Conservation (phyloP, 2,329 filamentous ascomycete species). For the Capronia epimyces region DNA sequence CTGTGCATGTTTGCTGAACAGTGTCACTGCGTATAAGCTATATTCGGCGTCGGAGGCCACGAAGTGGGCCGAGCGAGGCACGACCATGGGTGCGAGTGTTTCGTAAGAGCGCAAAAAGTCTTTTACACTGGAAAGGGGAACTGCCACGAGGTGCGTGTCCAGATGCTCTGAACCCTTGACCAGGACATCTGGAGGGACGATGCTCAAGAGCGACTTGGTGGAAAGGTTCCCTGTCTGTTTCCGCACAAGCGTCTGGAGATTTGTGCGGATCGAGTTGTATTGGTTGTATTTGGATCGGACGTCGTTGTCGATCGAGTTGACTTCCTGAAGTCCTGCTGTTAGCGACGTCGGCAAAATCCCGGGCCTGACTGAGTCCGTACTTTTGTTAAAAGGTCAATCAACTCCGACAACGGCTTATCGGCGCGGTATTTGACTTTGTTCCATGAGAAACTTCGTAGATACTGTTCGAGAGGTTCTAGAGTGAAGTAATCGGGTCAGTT, state of each 20-base stretch:
- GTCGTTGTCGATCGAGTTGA: conserved; percentile 88
- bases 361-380: conserved; percentile 40
- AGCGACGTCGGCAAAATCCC: not conserved
- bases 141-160: conserved; percentile 87
- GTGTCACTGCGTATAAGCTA: conserved; percentile 77
- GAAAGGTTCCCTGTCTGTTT: conserved; percentile 91
- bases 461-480: conserved; percentile 89
- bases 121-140: conserved; percentile 72
- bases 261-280: conserved; percentile 87
- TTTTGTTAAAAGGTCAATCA: conserved; percentile 85
- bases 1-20: conserved; percentile 82
- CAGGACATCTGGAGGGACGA: conserved; percentile 74
- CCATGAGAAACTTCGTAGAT: conserved; percentile 84
- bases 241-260: conserved; percentile 71
- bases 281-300: conserved; percentile 91
- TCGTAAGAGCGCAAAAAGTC: conserved; percentile 90
- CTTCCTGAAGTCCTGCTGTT: conserved; percentile 55
- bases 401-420: conserved; percentile 80
- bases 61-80: conserved; percentile 76
- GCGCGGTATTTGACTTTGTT: conserved; percentile 96
- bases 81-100: conserved; percentile 81
- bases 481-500: conserved; percentile 6
- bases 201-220: conserved; percentile 85
- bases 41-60: conserved; percentile 87
- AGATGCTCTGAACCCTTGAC: conserved; percentile 86